phyloP scores from a whole-genome alignment of 352 stramenopile genomes.

The Globisporangium sylvaticum region DNA sequence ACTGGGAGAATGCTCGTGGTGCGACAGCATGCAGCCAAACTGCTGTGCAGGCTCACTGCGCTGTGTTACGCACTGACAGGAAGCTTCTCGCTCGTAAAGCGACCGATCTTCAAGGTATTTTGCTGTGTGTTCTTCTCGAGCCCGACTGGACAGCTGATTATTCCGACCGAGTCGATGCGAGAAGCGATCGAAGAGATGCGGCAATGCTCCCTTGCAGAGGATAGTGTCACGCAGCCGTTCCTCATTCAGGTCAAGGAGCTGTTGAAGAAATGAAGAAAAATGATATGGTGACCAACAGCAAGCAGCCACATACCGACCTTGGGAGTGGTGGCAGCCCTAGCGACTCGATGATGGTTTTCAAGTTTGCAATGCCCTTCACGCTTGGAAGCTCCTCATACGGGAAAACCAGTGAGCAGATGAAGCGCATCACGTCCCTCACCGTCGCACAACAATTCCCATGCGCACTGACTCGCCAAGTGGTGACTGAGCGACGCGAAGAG shows the following conservation, averaged over 20 bases:
- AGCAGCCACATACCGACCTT: background rate
- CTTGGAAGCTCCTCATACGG: conserved; percentile 41
- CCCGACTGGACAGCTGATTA: conserved; percentile 5
- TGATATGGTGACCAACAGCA: background rate
- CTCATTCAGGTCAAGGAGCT: conserved; percentile 42
- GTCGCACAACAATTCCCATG: conserved; percentile 48
- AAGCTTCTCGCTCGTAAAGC: conserved; percentile 52
- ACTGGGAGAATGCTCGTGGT: conserved; percentile 28
- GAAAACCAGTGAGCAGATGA: conserved; percentile 66
- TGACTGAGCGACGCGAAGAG: conserved; percentile 34
- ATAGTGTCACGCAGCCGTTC: conserved; percentile 27
- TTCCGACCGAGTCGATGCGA: conserved; percentile 32
- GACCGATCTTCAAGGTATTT: conserved; percentile 42
- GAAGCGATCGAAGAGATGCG: conserved; percentile 58
- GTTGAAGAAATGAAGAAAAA: conserved; percentile 14
- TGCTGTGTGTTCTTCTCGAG: conserved; percentile 41
- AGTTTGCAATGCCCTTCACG: conserved; percentile 57
- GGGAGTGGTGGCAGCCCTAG: background rate
- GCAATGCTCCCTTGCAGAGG: conserved; percentile 21
- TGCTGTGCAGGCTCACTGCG: conserved; percentile 45
- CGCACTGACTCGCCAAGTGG: conserved; percentile 40
- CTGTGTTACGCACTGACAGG: conserved; percentile 63
- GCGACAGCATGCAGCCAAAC: conserved; percentile 27
- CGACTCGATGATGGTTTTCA: conserved; percentile 22
- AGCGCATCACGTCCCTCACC: conserved; percentile 51